A percentile compares a stretch with the other conserved stretches of the same genome.
Conservation (phyloP, 208 protist species). For the Crithidia sp. region DNA sequence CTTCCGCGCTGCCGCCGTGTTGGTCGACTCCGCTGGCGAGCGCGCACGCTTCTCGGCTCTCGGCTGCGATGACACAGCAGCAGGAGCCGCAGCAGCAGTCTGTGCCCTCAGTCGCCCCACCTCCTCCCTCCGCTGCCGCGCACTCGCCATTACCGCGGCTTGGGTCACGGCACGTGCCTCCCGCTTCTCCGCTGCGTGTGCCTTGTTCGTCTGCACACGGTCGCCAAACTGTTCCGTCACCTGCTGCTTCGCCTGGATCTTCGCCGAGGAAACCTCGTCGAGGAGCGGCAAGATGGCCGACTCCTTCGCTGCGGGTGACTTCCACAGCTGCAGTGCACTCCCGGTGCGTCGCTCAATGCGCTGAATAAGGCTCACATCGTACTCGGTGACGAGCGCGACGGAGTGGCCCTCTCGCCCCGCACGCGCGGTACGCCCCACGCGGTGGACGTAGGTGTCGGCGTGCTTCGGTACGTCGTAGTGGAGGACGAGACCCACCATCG, state of each 20-base stretch:
- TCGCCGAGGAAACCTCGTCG: constrained; percentile 83
- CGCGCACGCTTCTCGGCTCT: background rate
- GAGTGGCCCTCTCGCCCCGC: constrained; percentile 76
- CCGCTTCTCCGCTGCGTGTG: constrained; percentile 50
- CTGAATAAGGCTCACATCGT: constrained; percentile 78
- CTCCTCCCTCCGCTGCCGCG: constrained; percentile 1
- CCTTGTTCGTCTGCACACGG: constrained; percentile 66
- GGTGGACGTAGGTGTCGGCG: constrained; percentile 97
- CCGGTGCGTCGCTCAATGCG: constrained; percentile 64
- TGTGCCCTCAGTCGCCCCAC: background rate
- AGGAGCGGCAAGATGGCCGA: constrained; percentile 63
- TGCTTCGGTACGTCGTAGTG: constrained; percentile 98
- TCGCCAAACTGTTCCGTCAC: constrained; percentile 78
- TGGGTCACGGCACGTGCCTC: constrained; percentile 23
- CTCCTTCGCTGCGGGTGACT: constrained; percentile 57
- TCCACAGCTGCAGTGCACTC: constrained; percentile 50
- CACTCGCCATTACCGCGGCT: constrained; percentile 5
- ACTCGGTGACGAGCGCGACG: constrained; percentile 81
- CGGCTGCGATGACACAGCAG: background rate
- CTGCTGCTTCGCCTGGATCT: constrained; percentile 83
- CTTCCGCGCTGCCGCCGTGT: constrained; percentile 1
- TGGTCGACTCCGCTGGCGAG: background rate
- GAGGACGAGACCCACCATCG: constrained; percentile 94
- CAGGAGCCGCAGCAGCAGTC: background rate
- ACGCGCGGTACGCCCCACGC: constrained; percentile 97